These are phyloP conservation scores for Cyamopsis tetragonoloba DNA, from an alignment of 306 rosid genomes.

Conservation along the genomic window DNA sequence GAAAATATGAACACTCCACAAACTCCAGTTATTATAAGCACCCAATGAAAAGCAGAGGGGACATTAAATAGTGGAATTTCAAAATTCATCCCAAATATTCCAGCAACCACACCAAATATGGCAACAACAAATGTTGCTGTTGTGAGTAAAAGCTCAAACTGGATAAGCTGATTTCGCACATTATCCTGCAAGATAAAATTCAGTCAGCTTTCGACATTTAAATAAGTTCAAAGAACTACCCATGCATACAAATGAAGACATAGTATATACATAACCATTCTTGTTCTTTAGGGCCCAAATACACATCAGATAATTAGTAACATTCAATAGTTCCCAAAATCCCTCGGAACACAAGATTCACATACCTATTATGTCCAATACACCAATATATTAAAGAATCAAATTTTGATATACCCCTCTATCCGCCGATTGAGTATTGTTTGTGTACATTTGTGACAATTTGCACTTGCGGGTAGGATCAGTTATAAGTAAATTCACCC, in stretches of 20 bases:
- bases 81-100: constrained; percentile 95
- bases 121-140: constrained; percentile 98
- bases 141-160: constrained; percentile 91
- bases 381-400: background rate
- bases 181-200: constrained; percentile 63
- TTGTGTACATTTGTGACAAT: background rate
- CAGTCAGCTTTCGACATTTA: background rate
- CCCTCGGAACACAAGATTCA: background rate
- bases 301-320: background rate
- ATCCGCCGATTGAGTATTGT: constrained; percentile 1
- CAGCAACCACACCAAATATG: constrained; percentile 95
- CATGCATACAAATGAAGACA: background rate
- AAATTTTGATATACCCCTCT: background rate
- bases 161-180: constrained; percentile 95
- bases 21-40: constrained; percentile 70
- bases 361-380: background rate
- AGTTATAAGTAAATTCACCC: too few relatives aligned
- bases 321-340: background rate
- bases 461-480: background rate
- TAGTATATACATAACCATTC: background rate
- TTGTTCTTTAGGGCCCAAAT: background rate
- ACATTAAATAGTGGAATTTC: constrained; percentile 53
- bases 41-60: constrained; percentile 83
- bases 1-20: constrained; percentile 66
- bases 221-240: background rate